Conservation (phyloP, 1,139 yeast genomes). For the Blastobotrys petasosporus region DNA sequence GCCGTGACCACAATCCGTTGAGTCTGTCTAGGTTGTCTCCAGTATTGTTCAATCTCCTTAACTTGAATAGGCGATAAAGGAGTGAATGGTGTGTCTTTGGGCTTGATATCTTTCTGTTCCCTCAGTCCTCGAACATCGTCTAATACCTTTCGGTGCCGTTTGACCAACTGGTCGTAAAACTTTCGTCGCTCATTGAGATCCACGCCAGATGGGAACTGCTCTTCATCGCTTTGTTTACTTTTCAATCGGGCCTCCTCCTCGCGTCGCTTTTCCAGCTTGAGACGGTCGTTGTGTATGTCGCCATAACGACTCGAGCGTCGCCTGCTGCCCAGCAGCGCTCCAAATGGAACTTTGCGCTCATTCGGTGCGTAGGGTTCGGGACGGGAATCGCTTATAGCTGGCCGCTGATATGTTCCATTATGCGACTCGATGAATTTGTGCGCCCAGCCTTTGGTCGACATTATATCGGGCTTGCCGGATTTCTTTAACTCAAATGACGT, state of each 20-base stretch:
- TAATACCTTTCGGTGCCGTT: constrained; percentile 16
- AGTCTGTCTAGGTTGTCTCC: constrained; percentile 31
- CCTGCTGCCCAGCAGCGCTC: background rate
- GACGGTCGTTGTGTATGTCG: constrained; percentile 5
- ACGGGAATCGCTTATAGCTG: background rate
- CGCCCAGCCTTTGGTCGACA: background rate
- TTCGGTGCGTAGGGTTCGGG: background rate
- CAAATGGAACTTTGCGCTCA: constrained; percentile 4
- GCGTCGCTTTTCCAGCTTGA: constrained; percentile 6
- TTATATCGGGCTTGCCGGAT: background rate
- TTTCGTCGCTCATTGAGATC: constrained; percentile 9
- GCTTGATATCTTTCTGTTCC: constrained; percentile 12
- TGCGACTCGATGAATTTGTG: background rate
- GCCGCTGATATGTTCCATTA: constrained; percentile 1
- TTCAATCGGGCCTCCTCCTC: constrained; percentile 10
- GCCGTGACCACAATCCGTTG: constrained; percentile 39
- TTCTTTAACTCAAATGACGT: constrained; percentile 14
- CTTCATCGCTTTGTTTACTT: constrained; percentile 9
- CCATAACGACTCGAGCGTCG: background rate
- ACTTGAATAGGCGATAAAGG: constrained; percentile 33
- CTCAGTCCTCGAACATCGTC: constrained; percentile 15
- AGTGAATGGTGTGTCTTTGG: constrained; percentile 13
- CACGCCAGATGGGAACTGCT: constrained; percentile 7
- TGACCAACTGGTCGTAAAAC: constrained; percentile 18
- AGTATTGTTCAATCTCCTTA: constrained; percentile 36